Evolutionary conservation across 2,329 filamentous ascomycete genomes (phyloP).

Genomic region (Fusarium sp.): DNA sequence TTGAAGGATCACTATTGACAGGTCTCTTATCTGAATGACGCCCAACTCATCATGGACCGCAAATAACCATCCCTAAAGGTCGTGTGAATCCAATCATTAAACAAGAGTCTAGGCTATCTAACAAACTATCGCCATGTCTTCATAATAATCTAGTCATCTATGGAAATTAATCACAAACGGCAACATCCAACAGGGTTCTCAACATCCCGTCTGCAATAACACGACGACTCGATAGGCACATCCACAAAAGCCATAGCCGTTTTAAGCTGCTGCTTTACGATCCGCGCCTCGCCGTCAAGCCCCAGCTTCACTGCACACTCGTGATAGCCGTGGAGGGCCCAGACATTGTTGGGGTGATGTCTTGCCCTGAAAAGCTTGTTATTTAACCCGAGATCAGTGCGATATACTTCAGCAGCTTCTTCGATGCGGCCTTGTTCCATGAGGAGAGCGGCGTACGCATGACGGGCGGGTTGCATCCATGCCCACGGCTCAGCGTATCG

Average conservation of each 20-base stretch:
- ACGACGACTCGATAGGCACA: constrained; percentile 56
- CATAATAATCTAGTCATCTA: neutral
- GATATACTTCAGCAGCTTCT: constrained; percentile 63
- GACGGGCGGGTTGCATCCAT: constrained; percentile 77
- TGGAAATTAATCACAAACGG: neutral
- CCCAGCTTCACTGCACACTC: constrained; percentile 68
- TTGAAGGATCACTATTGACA: rapidly evolving
- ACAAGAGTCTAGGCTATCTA: neutral
- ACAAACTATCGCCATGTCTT: neutral
- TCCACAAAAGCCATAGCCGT: constrained; percentile 65
- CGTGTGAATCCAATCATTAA: neutral
- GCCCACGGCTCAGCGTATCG: constrained; percentile 77
- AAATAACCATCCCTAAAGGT: neutral
- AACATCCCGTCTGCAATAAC: constrained; percentile 36
- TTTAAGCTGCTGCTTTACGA: constrained; percentile 55
- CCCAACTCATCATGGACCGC: neutral
- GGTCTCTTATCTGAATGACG: neutral
- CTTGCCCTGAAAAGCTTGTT: constrained; percentile 66
- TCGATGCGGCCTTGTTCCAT: constrained; percentile 67
- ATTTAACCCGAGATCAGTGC: constrained; percentile 66
- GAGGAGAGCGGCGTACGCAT: constrained; percentile 72
- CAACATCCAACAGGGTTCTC: constrained; percentile 10
- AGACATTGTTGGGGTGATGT: constrained; percentile 75
- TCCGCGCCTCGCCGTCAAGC: constrained; percentile 48
- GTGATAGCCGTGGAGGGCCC: constrained; percentile 75